phyloP scores from a whole-genome alignment of 805 yeast genomes.

The Scheffersomyces amazonensis region DNA sequence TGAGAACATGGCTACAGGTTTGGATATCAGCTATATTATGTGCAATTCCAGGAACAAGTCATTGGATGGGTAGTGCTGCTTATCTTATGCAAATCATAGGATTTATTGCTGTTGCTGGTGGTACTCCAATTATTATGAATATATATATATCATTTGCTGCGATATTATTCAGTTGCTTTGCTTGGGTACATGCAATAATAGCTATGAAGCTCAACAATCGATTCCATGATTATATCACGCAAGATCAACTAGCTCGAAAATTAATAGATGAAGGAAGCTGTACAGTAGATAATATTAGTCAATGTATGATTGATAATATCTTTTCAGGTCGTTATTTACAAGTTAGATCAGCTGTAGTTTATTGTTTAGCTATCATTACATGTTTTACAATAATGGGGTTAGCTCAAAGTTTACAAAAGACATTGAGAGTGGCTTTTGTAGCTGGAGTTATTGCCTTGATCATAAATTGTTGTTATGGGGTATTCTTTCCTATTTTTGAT shows the following conservation, averaged over 20 bases:
- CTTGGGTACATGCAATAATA: slow-evolving; percentile 22
- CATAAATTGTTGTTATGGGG: slow-evolving; percentile 21
- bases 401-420: slow-evolving; percentile 13
- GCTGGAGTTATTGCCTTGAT: slow-evolving; percentile 18
- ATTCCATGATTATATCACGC: slow-evolving; percentile 23
- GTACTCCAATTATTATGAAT: slow-evolving; percentile 18
- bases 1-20: slow-evolving; percentile 24
- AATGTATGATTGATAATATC: slow-evolving; percentile 17
- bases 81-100: slow-evolving; percentile 26
- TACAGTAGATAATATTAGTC: slow-evolving; percentile 8
- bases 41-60: slow-evolving; percentile 18
- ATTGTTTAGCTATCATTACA: slow-evolving; percentile 18
- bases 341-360: slow-evolving; percentile 20
- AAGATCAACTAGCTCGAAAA: slow-evolving; percentile 10
- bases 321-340: slow-evolving; percentile 25
- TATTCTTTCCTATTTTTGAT: slow-evolving; percentile 23
- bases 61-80: slow-evolving; percentile 28
- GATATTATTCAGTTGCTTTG: slow-evolving; percentile 13
- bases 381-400: slow-evolving; percentile 22
- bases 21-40: slow-evolving; percentile 23
- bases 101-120: slow-evolving; percentile 25
- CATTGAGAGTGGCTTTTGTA: slow-evolving; percentile 16
- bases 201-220: slow-evolving; percentile 21
- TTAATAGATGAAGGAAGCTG: slow-evolving; percentile 25
- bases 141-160: slow-evolving; percentile 12